Evolutionary conservation across 139 green algal species (phyloP).

Genomic region (Auxenochlorella pyrenoidosa): DNA sequence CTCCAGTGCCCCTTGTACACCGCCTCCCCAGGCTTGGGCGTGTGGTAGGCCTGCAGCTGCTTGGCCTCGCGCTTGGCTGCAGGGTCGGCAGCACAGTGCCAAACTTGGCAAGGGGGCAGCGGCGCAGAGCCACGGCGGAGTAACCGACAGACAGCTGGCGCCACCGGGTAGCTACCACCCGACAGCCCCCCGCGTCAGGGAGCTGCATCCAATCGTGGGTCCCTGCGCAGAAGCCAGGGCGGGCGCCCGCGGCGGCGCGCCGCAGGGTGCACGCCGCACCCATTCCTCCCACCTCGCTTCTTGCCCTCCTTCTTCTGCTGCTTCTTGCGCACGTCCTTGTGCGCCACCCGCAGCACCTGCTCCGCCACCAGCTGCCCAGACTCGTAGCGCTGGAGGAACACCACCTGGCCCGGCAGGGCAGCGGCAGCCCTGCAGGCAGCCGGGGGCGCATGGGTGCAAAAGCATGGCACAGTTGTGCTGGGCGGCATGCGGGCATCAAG

Average conservation of each 20-base stretch:
- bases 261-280: no score
- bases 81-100: not conserved
- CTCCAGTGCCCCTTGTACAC: slow-evolving; percentile 88
- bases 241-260: no score
- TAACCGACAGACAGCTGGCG: no score
- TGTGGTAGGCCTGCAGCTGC: slow-evolving; percentile 21
- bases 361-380: slow-evolving; percentile 49
- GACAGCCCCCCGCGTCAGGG: no score
- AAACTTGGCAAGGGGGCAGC: not conserved
- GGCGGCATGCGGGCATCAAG: not conserved
- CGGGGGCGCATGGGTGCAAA: not conserved
- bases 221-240: no score
- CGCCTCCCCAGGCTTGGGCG: slow-evolving; percentile 36
- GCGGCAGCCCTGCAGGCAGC: not conserved
- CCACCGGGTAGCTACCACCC: no score
- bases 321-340: slow-evolving; percentile 50
- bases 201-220: no score
- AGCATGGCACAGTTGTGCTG: no score
- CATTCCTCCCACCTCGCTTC: not conserved
- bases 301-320: slow-evolving; percentile 47
- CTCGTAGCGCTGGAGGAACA: slow-evolving; percentile 58
- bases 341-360: slow-evolving; percentile 49
- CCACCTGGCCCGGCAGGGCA: slow-evolving; percentile 25
- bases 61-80: slow-evolving; percentile 18
- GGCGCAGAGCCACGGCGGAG: no score